phyloP scores from a whole-genome alignment of 768 basidiomycete species.

The Lyophyllum atratum region DNA sequence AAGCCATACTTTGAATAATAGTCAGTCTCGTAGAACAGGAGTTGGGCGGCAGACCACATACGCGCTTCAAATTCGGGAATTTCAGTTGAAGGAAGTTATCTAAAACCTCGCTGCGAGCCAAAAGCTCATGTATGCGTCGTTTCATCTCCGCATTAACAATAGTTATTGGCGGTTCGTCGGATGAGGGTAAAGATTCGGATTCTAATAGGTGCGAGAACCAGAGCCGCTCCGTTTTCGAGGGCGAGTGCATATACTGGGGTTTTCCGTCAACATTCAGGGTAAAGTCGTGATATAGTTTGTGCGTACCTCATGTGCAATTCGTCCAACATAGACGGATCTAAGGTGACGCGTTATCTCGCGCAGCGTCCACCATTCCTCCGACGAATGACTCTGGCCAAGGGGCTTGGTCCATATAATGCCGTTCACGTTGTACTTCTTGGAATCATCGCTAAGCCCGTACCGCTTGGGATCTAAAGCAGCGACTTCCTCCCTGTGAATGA shows the following conservation, averaged over 20 bases:
- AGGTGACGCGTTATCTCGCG: conserved; percentile 72
- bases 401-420: conserved; percentile 80
- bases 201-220: conserved; percentile 92
- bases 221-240: conserved; percentile 79
- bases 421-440: conserved; percentile 64
- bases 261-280: background rate
- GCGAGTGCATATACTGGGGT: conserved; percentile 77
- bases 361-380: conserved; percentile 61
- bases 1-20: conserved; percentile 65
- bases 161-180: conserved; percentile 32
- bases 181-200: conserved; percentile 45
- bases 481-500: conserved; percentile 81
- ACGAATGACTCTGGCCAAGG: conserved; percentile 29
- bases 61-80: conserved; percentile 84
- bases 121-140: conserved; percentile 62
- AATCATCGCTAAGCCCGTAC: conserved; percentile 66
- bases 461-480: conserved; percentile 75
- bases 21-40: background rate
- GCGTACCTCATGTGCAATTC: conserved; percentile 83
- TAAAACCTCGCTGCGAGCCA: conserved; percentile 77
- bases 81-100: conserved; percentile 86
- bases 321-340: conserved; percentile 74
- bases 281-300: background rate
- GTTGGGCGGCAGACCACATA: conserved; percentile 21
- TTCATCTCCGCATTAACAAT: conserved; percentile 39